These are phyloP conservation scores for Moniliella sp. DNA, from an alignment of 1,284 basidiomycete species.

Conservation along the genomic window DNA sequence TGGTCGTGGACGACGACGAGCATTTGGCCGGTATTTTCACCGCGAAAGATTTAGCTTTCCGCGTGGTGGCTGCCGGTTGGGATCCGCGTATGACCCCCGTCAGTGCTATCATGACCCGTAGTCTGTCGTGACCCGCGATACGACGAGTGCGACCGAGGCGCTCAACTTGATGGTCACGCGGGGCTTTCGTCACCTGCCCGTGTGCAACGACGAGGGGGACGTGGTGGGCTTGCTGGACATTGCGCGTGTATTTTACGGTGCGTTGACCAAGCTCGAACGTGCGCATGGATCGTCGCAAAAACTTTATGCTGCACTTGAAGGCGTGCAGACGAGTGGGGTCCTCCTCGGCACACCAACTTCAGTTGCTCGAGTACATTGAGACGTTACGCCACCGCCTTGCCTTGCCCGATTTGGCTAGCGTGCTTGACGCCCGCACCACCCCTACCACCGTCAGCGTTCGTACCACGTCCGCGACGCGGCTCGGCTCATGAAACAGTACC, in stretches of 20 bases:
- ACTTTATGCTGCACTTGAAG: conserved; percentile 82
- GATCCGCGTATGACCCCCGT: too few species aligned
- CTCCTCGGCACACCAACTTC: conserved; percentile 35
- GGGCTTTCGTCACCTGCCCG: conserved; percentile 70
- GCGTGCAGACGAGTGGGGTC: conserved; percentile 83
- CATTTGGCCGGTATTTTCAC: too few species aligned
- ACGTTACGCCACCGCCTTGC: conserved; percentile 83
- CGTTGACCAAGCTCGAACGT: conserved; percentile 89
- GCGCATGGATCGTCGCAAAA: conserved; percentile 89
- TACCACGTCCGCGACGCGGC: conserved; percentile 91
- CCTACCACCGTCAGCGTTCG: conserved; percentile 87
- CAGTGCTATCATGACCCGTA: too few species aligned
- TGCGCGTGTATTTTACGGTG: conserved; percentile 97
- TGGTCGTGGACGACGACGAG: too few species aligned
- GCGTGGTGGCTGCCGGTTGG: too few species aligned
- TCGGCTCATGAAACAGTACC: conserved; percentile 81
- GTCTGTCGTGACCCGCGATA: too few species aligned
- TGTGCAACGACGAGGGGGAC: conserved; percentile 43
- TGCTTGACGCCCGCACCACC: conserved; percentile 83
- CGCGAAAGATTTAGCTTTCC: too few species aligned
- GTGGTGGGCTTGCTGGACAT: conserved; percentile 96
- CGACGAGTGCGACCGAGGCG: conserved; percentile 90
- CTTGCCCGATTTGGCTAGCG: conserved; percentile 73
- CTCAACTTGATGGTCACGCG: conserved; percentile 90
- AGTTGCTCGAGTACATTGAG: conserved; percentile 61